phyloP scores from a whole-genome alignment of 2,329 filamentous ascomycete species.

The Phaeoacremonium minimum region DNA sequence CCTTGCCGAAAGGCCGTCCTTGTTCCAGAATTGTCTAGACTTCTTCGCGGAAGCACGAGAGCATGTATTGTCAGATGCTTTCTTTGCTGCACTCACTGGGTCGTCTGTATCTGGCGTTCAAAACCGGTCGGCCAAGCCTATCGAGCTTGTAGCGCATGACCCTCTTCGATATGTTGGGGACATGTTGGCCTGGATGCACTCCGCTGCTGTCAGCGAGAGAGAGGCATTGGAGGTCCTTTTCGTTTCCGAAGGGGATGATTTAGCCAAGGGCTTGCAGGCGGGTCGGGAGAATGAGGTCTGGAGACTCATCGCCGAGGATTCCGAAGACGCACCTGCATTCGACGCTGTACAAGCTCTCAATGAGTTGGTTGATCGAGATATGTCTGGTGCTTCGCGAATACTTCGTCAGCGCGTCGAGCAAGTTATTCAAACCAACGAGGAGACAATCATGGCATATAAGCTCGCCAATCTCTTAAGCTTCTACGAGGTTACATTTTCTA shows the following conservation, averaged over 20 bases:
- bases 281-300: conserved; percentile 82
- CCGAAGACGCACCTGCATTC: conserved; percentile 54
- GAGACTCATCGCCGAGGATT: conserved; percentile 60
- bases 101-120: conserved; percentile 51
- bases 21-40: conserved; percentile 92
- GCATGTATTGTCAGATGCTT: conserved; percentile 79
- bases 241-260: conserved; percentile 83
- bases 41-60: conserved; percentile 90
- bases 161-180: conserved; percentile 88
- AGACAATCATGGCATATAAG: conserved; percentile 83
- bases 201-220: conserved; percentile 86
- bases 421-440: conserved; percentile 87
- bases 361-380: conserved; percentile 80
- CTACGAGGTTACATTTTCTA: conserved; percentile 81
- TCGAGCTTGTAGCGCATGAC: conserved; percentile 91
- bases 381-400: conserved; percentile 76
- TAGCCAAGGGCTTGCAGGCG: conserved; percentile 75
- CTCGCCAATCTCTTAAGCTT: conserved; percentile 86
- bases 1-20: conserved; percentile 79
- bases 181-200: conserved; percentile 97
- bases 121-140: conserved; percentile 72
- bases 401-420: conserved; percentile 88
- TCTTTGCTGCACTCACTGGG: conserved; percentile 84
- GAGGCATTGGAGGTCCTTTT: conserved; percentile 91
- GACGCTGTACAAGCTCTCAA: conserved; percentile 79